A percentile compares a stretch with the other conserved stretches of the same genome.
These are phyloP conservation scores for Cymbopogon citratus DNA, from an alignment of 176 grass and related monocot species.

Conservation along the genomic window DNA sequence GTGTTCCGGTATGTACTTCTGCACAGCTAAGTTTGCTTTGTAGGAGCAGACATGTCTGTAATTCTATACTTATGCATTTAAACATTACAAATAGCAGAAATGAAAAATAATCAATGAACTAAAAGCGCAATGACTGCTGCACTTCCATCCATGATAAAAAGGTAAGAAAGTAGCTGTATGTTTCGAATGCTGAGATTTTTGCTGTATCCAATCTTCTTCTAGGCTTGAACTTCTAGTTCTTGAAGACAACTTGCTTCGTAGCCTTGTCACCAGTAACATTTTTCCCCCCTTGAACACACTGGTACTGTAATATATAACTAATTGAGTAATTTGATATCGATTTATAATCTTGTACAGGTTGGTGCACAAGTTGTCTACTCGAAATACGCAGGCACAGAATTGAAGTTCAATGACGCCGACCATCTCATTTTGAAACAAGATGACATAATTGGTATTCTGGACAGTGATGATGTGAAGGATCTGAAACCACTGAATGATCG, in stretches of 20 bases:
- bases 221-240: not conserved
- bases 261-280: not conserved
- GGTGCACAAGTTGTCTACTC: slow-evolving; percentile 77
- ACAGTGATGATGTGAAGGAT: slow-evolving; percentile 80
- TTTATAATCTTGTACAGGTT: slow-evolving; percentile 34
- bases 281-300: not conserved
- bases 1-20: slow-evolving; percentile 50
- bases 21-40: not conserved
- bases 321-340: not conserved
- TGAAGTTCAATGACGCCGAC: slow-evolving; percentile 63
- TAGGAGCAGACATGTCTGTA: not conserved
- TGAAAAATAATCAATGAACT: not conserved
- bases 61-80: not conserved
- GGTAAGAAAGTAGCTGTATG: not conserved
- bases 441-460: slow-evolving; percentile 85
- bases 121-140: not conserved
- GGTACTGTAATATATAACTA: not conserved
- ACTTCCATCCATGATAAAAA: not conserved
- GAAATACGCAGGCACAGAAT: slow-evolving; percentile 81
- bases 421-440: slow-evolving; percentile 95
- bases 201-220: slow-evolving; percentile 3
- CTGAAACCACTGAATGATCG: slow-evolving; percentile 82
- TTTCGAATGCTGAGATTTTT: not conserved
- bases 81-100: not conserved
- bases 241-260: not conserved